Evolutionary conservation across 169 alveolate genomes (phyloP).

Genomic region (Plasmodium malariae): DNA sequence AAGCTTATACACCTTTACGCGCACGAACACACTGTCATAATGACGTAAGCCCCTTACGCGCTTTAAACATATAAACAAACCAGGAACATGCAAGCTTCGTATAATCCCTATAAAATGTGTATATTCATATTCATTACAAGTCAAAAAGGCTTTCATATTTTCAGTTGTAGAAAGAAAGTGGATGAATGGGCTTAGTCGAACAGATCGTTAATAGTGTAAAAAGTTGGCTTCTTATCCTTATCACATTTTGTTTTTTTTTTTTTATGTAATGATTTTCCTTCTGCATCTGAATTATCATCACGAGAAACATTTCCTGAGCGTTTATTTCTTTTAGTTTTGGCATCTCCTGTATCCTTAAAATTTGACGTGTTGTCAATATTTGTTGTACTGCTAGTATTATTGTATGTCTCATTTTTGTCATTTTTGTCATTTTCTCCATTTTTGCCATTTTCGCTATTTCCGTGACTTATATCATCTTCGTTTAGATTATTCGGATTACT

Average conservation of each 20-base stretch:
- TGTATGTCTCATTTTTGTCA: background rate
- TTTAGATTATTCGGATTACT: background rate
- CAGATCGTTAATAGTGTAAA: conserved; percentile 44
- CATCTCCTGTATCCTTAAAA: background rate
- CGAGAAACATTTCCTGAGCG: conserved; percentile 21
- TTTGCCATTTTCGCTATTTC: background rate
- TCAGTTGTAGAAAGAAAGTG: no score
- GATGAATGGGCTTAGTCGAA: conserved; percentile 16
- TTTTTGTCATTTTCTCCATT: background rate
- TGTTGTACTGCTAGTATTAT: background rate
- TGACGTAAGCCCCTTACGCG: no score
- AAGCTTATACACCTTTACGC: no score
- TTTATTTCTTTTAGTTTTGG: conserved; percentile 17
- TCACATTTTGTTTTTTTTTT: conserved; percentile 35
- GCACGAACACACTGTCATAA: no score
- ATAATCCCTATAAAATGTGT: no score
- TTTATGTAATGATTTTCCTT: conserved; percentile 12
- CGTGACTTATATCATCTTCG: background rate
- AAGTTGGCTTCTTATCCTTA: conserved; percentile 6
- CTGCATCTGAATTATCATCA: background rate
- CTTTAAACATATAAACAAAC: no score
- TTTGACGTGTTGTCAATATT: background rate
- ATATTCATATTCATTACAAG: no score
- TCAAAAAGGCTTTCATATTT: no score
- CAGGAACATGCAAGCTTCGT: no score